phyloP scores from a whole-genome alignment of 2,329 filamentous ascomycete species.

The Nemania diffusa region DNA sequence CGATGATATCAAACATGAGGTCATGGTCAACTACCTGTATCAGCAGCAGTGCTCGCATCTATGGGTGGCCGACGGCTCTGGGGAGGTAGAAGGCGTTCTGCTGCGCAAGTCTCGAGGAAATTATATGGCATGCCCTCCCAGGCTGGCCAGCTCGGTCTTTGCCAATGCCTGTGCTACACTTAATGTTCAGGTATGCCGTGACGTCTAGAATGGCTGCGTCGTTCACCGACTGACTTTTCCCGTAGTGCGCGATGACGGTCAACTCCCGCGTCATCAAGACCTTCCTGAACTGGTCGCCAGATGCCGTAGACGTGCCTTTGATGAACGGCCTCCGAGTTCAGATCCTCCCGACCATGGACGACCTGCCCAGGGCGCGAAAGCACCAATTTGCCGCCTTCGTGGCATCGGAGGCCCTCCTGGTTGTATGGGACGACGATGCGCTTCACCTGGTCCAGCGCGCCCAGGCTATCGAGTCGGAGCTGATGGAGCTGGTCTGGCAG shows the following conservation, averaged over 20 bases:
- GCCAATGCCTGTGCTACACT: constrained; percentile 73
- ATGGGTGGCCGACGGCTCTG: constrained; percentile 77
- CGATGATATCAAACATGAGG: constrained; percentile 81
- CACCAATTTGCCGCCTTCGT: constrained; percentile 85
- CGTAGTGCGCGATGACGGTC: constrained; percentile 79
- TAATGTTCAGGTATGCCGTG: constrained; percentile 71
- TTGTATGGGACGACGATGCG: constrained; percentile 87
- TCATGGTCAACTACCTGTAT: constrained; percentile 86
- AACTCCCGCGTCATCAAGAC: constrained; percentile 83
- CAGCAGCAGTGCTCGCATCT: constrained; percentile 80
- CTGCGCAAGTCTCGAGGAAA: constrained; percentile 73
- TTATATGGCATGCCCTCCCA: constrained; percentile 78
- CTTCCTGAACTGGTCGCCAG: constrained; percentile 77
- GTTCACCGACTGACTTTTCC: constrained; percentile 6
- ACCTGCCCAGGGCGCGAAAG: constrained; percentile 76
- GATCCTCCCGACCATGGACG: constrained; percentile 76
- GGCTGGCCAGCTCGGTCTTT: constrained; percentile 70
- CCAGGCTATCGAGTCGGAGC: constrained; percentile 76
- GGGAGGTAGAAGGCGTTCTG: constrained; percentile 76
- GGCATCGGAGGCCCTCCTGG: constrained; percentile 73
- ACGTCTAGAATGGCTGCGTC: not conserved
- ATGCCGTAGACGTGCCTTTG: constrained; percentile 78
- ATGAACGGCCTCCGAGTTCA: constrained; percentile 82
- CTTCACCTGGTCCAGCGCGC: constrained; percentile 75
- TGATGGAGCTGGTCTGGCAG: constrained; percentile 83